These are phyloP conservation scores for Penicillium robsamsonii DNA, from an alignment of 495 filamentous ascomycete species.

Conservation along the genomic window DNA sequence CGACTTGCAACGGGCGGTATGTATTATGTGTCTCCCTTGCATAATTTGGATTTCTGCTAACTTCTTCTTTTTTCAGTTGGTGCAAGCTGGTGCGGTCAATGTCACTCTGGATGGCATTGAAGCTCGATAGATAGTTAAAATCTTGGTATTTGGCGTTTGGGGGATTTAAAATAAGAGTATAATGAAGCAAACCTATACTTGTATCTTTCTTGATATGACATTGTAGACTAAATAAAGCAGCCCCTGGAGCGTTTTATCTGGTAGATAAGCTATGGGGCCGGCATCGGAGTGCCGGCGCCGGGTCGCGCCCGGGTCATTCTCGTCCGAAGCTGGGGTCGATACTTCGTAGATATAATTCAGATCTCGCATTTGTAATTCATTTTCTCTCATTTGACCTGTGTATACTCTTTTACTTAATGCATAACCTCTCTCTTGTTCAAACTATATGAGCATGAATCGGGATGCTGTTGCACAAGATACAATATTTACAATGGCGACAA, in stretches of 20 bases:
- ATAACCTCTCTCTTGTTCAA: neutral
- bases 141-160: conserved; percentile 21
- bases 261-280: conserved; percentile 22
- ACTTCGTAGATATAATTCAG: neutral
- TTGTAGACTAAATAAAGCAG: neutral
- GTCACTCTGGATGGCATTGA: conserved; percentile 76
- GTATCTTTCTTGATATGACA: neutral
- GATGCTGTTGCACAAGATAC: conserved; percentile 34
- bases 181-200: neutral
- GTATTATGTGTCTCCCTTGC: conserved; percentile 36
- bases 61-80: conserved; percentile 57
- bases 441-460: conserved; percentile 30
- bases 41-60: conserved; percentile 10
- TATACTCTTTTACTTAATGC: conserved; percentile 1
- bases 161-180: conserved; percentile 14
- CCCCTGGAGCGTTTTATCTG: conserved; percentile 23
- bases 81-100: conserved; percentile 89
- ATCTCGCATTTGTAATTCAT: conserved; percentile 21
- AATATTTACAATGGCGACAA: conserved; percentile 28
- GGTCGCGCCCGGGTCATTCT: conserved; percentile 30
- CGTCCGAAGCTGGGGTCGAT: conserved; percentile 24
- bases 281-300: conserved; percentile 34
- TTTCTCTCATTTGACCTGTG: conserved; percentile 16
- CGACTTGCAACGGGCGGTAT: conserved; percentile 83
- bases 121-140: conserved; percentile 28